These are phyloP conservation scores for Sporothrix pseudoabietina DNA, from an alignment of 2,329 filamentous ascomycete species.

Conservation along the genomic window DNA sequence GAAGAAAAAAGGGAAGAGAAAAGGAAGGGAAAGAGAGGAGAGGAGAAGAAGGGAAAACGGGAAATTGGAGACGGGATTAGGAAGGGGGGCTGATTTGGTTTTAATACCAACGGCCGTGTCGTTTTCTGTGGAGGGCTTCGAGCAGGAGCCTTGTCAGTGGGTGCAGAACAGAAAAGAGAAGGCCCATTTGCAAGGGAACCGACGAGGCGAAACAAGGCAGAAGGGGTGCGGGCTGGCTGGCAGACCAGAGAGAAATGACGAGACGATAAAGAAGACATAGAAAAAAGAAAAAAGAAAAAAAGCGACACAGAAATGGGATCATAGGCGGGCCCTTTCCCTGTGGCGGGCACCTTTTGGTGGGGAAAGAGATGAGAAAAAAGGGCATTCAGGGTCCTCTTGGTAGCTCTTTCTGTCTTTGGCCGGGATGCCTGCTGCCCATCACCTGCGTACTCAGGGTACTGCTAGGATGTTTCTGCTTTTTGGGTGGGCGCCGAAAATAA, in stretches of 20 bases:
- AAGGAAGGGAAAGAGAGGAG: conserved; percentile 8
- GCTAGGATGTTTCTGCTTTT: conserved; percentile 6
- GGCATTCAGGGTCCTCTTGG: conserved; percentile 14
- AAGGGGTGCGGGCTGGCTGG: not conserved
- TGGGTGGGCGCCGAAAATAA: conserved; percentile 10
- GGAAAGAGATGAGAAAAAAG: not conserved
- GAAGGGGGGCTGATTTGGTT: conserved; percentile 30
- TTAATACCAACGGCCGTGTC: conserved; percentile 30
- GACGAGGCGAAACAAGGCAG: not conserved
- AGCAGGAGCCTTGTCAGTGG: not conserved
- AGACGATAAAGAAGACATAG: not conserved
- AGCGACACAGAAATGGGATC: not conserved
- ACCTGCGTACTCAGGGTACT: conserved; percentile 27
- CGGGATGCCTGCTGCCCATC: conserved; percentile 26
- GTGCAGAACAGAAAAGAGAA: not conserved
- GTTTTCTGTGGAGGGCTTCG: not conserved
- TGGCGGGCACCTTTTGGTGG: not conserved
- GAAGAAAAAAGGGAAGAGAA: not conserved
- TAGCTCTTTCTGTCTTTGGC: not conserved
- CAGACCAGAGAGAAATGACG: not conserved
- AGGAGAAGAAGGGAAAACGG: conserved; percentile 18
- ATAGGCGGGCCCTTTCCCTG: not conserved
- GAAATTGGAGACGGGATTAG: conserved; percentile 27
- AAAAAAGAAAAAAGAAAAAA: not conserved
- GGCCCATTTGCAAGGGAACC: not conserved